Evolutionary conservation across 1,139 yeast species (phyloP).

Genomic region (Diutina scorzettiae): DNA sequence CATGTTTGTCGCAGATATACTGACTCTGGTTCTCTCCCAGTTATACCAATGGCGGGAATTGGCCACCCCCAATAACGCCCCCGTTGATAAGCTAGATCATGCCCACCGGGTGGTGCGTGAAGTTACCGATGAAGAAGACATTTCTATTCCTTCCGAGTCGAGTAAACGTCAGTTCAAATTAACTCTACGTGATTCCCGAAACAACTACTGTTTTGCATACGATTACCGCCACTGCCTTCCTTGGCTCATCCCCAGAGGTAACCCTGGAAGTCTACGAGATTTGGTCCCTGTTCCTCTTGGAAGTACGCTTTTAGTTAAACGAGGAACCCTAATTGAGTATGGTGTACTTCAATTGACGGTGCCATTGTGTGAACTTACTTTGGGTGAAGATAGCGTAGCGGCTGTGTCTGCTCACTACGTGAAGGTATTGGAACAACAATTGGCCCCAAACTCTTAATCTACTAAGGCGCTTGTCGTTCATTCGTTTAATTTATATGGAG

Average conservation of each 20-base stretch:
- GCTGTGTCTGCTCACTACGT: constrained; percentile 26
- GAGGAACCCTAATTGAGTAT: constrained; percentile 21
- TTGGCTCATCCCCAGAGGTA: constrained; percentile 18
- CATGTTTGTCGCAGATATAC: constrained; percentile 24
- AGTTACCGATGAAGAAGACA: constrained; percentile 15
- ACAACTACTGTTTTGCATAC: constrained; percentile 27
- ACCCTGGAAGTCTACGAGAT: constrained; percentile 13
- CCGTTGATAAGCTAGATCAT: constrained; percentile 23
- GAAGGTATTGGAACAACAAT: constrained; percentile 16
- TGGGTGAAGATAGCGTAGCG: constrained; percentile 15
- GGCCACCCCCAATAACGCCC: constrained; percentile 28
- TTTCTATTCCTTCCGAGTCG: constrained; percentile 3
- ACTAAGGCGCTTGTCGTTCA: background rate
- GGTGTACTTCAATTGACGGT: constrained; percentile 24
- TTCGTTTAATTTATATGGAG: no score
- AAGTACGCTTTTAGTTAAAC: constrained; percentile 21
- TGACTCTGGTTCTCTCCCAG: constrained; percentile 23
- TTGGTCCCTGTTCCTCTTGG: constrained; percentile 25
- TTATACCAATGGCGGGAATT: constrained; percentile 29
- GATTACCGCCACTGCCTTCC: constrained; percentile 23
- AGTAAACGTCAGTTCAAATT: constrained; percentile 17
- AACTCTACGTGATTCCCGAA: constrained; percentile 19
- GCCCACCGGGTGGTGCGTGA: constrained; percentile 19
- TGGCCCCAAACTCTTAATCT: constrained; percentile 8
- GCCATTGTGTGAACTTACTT: constrained; percentile 23